phyloP scores from a whole-genome alignment of 164 flowering plant genomes.

The Stephania cephalantha region DNA sequence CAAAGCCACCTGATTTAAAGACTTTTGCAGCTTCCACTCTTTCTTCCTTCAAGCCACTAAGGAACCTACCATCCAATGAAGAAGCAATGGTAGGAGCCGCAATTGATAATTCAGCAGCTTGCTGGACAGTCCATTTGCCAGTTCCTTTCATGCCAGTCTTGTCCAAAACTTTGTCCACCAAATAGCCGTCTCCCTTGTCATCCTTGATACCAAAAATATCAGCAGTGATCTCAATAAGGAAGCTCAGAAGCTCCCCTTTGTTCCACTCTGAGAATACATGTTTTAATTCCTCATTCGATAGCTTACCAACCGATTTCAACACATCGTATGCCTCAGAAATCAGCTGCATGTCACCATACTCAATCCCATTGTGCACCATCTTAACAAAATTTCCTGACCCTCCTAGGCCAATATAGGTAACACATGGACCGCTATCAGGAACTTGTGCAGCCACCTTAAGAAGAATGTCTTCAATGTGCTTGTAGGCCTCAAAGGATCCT shows the following conservation, averaged over 20 bases:
- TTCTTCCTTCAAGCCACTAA: conserved; percentile 13
- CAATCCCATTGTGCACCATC: conserved; percentile 14
- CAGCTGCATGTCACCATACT: conserved; percentile 14
- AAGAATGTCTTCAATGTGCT: conserved; percentile 37
- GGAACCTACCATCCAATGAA: conserved; percentile 11
- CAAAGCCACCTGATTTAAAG: conserved; percentile 11
- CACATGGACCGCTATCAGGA: conserved; percentile 14
- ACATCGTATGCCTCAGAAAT: conserved; percentile 14
- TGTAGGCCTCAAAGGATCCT: conserved; percentile 64
- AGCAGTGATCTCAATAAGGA: conserved; percentile 12
- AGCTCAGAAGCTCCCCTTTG: conserved; percentile 15
- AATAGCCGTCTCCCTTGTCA: conserved; percentile 10
- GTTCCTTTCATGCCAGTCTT: conserved; percentile 15
- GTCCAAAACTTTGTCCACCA: conserved; percentile 17
- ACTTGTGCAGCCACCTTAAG: conserved; percentile 12
- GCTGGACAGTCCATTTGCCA: conserved; percentile 16
- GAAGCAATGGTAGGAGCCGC: conserved; percentile 14
- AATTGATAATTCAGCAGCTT: conserved; percentile 12
- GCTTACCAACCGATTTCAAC: conserved; percentile 13
- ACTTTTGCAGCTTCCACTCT: conserved; percentile 14
- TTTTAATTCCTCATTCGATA: conserved; percentile 9
- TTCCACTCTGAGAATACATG: conserved; percentile 11
- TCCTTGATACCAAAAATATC: conserved; percentile 12
- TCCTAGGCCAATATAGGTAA: conserved; percentile 11
- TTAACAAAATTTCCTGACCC: conserved; percentile 13